These are phyloP conservation scores for Solanum aculeatissimum DNA, from an alignment of 305 asterid species.

Conservation along the genomic window DNA sequence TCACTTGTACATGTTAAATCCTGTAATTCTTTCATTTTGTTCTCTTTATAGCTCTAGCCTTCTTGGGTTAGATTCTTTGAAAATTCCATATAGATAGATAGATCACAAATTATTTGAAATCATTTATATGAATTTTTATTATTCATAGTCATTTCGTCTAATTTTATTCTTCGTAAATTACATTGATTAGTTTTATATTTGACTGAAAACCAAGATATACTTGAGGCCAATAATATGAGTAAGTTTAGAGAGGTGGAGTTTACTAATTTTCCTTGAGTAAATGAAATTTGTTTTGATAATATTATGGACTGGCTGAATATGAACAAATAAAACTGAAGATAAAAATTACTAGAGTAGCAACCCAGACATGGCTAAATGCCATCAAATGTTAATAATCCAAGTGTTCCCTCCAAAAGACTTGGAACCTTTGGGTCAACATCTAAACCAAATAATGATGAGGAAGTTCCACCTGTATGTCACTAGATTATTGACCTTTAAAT, in stretches of 20 bases:
- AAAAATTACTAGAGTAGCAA: not conserved
- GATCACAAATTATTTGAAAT: not conserved
- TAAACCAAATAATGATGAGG: not conserved
- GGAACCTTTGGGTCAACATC: not conserved
- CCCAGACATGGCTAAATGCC: not conserved
- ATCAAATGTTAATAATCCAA: not conserved
- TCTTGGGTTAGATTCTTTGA: not conserved
- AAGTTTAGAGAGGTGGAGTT: not conserved
- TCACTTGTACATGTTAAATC: not conserved
- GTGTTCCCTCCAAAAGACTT: not conserved
- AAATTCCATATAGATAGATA: not conserved
- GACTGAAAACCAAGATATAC: not conserved
- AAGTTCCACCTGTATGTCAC: not conserved
- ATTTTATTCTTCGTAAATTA: not conserved
- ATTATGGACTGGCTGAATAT: too few species aligned
- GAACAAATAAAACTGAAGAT: not conserved
- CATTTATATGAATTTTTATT: not conserved
- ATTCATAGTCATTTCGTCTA: not conserved
- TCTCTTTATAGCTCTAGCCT: too few species aligned
- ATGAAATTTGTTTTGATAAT: not conserved
- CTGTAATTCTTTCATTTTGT: not conserved
- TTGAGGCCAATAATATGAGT: not conserved
- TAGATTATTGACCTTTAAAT: not conserved
- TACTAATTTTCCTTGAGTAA: not conserved
- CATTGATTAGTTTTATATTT: not conserved